Base-by-base conservation (phyloP, 2,329 filamentous ascomycete genomes). In the Mycogone perniciosa region DNA sequence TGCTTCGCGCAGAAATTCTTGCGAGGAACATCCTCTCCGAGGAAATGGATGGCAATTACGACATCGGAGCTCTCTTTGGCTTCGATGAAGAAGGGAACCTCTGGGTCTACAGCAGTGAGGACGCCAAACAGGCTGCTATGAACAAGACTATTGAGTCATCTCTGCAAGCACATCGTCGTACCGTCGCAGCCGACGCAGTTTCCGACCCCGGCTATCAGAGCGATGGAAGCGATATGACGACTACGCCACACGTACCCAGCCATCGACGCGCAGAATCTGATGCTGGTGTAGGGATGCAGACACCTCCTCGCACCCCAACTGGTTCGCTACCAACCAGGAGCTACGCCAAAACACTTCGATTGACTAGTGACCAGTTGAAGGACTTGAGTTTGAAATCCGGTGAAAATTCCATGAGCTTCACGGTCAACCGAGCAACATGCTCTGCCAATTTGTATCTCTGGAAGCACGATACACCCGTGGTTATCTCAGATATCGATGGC, bases 21-120 rank as follows among this genome's bases (percentile, higher is more conserved):
- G 93, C 93, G 5, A 82, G 93, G 26, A 93, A 92, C 66, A 89
- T 99, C 46, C 78, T 99, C 9, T 85, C 90, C 0, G 90, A 99
- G 64, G 92, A 97, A 69, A 72, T 97, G 10, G 88, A 96, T 61
- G 93, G 91, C 26, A 90, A 92, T 64, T 96, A 96, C 67, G 93
- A 99, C 64, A 95, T 99, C 60, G 93, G 93, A 5, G 86, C 92
- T 2, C 76, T 99, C 31, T 96, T 99, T 60, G 93, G 91, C 9
- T 92, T 93, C 41, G 93, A 99, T 64, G 90, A 95, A 63, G 84
- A 93, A 53, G 93, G 93, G 6, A 99, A 99, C 62, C 76, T 99
- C n/a, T 97, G 93, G 92, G 97, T 99, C 58, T 99, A 99, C 72
- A 93, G 90, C 70, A 97, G 91, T 61, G 91, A 97, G 67, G 91